Conservation (phyloP, 345 rosid genomes). For the Durio zibethinus region DNA sequence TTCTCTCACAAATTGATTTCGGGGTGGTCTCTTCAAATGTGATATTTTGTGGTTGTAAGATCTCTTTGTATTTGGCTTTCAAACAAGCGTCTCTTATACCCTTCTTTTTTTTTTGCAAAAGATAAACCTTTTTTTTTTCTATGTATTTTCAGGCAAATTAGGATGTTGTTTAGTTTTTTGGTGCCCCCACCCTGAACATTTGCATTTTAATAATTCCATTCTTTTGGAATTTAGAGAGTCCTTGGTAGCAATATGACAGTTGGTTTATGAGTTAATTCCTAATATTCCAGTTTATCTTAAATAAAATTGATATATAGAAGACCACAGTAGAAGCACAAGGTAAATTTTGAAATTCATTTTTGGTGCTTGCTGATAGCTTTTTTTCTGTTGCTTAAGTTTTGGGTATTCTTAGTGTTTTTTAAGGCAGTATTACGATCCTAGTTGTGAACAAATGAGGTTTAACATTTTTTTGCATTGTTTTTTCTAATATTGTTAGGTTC, state of each 20-base stretch:
- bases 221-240: not conserved
- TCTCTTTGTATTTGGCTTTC: not conserved
- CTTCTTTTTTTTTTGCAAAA: not conserved
- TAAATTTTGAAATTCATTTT: not conserved
- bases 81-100: not conserved
- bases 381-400: not conserved
- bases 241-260: not conserved
- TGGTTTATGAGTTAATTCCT: not conserved
- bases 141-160: not conserved
- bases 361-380: not conserved
- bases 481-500: constrained; percentile 46
- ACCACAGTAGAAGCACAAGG: not conserved
- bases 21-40: not conserved
- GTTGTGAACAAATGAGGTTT: constrained; percentile 13
- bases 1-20: not conserved
- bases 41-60: not conserved
- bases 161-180: not conserved
- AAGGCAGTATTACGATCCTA: not conserved
- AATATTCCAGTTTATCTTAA: not conserved
- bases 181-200: not conserved
- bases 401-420: not conserved
- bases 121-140: not conserved
- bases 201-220: not conserved
- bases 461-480: constrained; percentile 8
- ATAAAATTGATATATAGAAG: not conserved